These are phyloP conservation scores for Ceratocystis colombiana DNA, from an alignment of 2,329 filamentous ascomycete genomes.

Conservation along the genomic window DNA sequence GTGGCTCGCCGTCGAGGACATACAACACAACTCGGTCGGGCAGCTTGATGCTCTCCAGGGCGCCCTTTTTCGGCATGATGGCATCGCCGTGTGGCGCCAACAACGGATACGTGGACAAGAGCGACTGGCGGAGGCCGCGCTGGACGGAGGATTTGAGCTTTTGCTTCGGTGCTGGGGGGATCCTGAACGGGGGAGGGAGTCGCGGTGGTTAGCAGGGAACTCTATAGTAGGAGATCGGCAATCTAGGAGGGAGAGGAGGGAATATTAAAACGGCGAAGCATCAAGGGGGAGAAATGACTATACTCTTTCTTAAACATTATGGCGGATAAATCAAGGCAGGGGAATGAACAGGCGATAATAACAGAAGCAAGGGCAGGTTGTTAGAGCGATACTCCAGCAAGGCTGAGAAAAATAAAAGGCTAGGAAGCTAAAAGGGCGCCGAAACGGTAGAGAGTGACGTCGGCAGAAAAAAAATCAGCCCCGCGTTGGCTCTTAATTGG, in stretches of 20 bases:
- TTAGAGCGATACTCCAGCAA: background rate
- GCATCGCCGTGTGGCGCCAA: constrained; percentile 85
- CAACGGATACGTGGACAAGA: constrained; percentile 75
- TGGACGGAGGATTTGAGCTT: constrained; percentile 97
- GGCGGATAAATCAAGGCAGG: constrained; percentile 26
- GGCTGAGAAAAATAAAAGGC: background rate
- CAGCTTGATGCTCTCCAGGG: constrained; percentile 82
- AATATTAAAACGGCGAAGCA: constrained; percentile 15
- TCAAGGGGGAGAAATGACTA: constrained; percentile 30
- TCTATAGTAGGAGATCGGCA: background rate
- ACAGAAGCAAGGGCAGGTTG: background rate
- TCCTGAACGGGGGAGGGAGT: constrained; percentile 38
- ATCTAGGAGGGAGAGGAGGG: constrained; percentile 1
- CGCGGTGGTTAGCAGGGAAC: background rate
- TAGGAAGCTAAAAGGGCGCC: background rate
- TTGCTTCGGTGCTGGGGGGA: constrained; percentile 69
- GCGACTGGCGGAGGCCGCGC: constrained; percentile 69
- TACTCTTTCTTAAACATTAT: constrained; percentile 94
- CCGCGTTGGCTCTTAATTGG: constrained; percentile 22
- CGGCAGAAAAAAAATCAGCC: constrained; percentile 24
- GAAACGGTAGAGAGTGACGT: constrained; percentile 17
- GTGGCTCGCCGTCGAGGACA: constrained; percentile 62
- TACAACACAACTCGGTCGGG: constrained; percentile 86
- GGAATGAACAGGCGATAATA: background rate
- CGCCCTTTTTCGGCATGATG: constrained; percentile 87